Percentiles rank a stretch among this genome's conserved stretches.
These are phyloP conservation scores for Phaeosphaeriaceae sp. DNA, from an alignment of 2,329 filamentous ascomycete genomes.

Conservation along the genomic window DNA sequence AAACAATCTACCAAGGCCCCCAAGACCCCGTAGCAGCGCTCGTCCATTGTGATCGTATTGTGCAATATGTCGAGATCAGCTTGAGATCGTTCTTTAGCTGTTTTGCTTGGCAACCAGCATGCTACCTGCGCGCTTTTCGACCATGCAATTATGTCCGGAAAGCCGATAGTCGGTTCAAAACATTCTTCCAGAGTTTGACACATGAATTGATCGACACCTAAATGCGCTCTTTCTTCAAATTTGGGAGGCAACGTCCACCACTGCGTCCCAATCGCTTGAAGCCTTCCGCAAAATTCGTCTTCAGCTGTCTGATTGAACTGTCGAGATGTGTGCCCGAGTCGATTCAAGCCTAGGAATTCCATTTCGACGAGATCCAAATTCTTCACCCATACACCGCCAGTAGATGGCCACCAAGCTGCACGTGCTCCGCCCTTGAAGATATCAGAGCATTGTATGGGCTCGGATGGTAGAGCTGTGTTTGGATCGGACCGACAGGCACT, in stretches of 20 bases:
- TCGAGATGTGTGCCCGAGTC: conserved; percentile 1
- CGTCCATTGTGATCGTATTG: no score
- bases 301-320: conserved; percentile 8
- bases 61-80: neutral
- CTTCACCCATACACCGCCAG: conserved; percentile 9
- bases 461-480: neutral
- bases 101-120: conserved; percentile 3
- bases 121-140: neutral
- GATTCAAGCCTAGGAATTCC: conserved; percentile 2
- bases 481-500: conserved; percentile 4
- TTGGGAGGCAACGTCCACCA: conserved; percentile 5
- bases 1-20: conserved; percentile 1
- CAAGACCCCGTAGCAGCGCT: no score
- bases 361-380: conserved; percentile 7
- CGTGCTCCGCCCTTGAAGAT: neutral
- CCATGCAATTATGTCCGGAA: conserved; percentile 5
- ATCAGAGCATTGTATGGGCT: neutral
- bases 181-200: conserved; percentile 8
- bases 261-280: conserved; percentile 4
- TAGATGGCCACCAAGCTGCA: conserved; percentile 6
- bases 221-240: conserved; percentile 1
- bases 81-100: neutral
- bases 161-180: conserved; percentile 5
- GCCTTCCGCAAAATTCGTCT: conserved; percentile 6
- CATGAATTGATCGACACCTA: conserved; percentile 3